A percentile compares a stretch with the other conserved stretches of the same genome.
phyloP scores from a whole-genome alignment of 805 yeast genomes.

The Barnettozyma californica region DNA sequence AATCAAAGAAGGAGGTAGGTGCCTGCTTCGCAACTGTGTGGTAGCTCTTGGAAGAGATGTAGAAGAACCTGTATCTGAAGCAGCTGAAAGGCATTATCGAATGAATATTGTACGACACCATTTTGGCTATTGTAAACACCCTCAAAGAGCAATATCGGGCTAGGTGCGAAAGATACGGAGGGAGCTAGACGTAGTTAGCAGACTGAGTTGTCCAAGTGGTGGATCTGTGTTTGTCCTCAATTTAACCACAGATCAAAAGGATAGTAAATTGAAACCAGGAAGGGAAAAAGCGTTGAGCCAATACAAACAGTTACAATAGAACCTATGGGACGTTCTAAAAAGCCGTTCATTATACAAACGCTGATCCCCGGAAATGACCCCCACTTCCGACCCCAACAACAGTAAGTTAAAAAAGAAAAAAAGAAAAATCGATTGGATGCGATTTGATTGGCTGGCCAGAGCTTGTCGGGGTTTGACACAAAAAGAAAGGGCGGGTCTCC shows the following conservation, averaged over 20 bases:
- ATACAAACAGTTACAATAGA: not conserved
- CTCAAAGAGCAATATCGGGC: not conserved
- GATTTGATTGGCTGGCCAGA: not conserved
- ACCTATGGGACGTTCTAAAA: not conserved
- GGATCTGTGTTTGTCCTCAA: not conserved
- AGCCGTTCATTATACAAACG: not conserved
- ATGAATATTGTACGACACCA: slow-evolving; percentile 11
- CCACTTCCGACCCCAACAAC: not conserved
- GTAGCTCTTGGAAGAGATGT: slow-evolving; percentile 29
- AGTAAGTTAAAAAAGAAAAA: not conserved
- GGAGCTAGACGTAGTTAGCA: not conserved
- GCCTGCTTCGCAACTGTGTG: slow-evolving; percentile 31
- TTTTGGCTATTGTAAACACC: not conserved
- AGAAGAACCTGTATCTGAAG: slow-evolving; percentile 34
- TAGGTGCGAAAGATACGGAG: not conserved
- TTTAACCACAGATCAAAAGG: not conserved
- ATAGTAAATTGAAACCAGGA: not conserved
- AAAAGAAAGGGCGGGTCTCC: no score
- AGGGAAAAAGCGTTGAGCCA: not conserved
- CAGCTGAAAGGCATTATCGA: slow-evolving; percentile 35
- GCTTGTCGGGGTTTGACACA: not conserved
- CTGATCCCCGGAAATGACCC: not conserved
- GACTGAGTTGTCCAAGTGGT: not conserved
- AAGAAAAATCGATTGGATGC: not conserved
- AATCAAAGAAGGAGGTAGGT: slow-evolving; percentile 33